phyloP scores from a whole-genome alignment of 768 basidiomycete genomes.

The Termitomyces sp. region DNA sequence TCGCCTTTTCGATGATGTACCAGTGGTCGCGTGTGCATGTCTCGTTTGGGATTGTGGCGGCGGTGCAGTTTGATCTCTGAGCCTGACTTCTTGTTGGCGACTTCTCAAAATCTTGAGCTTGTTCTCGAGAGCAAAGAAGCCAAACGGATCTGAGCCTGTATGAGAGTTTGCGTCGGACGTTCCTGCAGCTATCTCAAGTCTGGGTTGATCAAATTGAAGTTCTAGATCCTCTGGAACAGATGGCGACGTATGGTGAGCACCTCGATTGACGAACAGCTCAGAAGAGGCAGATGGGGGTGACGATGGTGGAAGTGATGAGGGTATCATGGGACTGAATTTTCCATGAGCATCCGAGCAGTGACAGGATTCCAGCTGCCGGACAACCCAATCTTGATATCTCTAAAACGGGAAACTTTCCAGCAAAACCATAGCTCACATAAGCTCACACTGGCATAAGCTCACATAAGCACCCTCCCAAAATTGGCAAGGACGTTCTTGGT shows the following conservation, averaged over 20 bases:
- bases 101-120: conserved; percentile 31
- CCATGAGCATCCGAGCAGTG: no score
- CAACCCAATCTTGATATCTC: no score
- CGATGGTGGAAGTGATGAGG: conserved; percentile 13
- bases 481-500: no score
- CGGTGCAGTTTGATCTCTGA: no score
- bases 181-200: background rate
- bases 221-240: background rate
- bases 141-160: conserved; percentile 47
- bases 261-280: background rate
- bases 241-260: no score
- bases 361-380: no score
- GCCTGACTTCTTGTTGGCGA: conserved; percentile 11
- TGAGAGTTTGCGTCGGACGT: conserved; percentile 11
- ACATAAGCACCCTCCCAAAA: no score
- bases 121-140: conserved; percentile 49
- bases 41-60: background rate
- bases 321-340: no score
- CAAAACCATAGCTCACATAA: no score
- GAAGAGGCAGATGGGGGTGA: no score
- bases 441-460: no score
- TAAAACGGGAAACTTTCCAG: no score
- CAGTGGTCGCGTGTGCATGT: conserved; percentile 17
- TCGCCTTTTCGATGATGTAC: conserved; percentile 28
- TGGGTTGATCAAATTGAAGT: background rate